Conservation (phyloP, 371 early-diverging fungal genomes). For the Sporodiniella umbellata region DNA sequence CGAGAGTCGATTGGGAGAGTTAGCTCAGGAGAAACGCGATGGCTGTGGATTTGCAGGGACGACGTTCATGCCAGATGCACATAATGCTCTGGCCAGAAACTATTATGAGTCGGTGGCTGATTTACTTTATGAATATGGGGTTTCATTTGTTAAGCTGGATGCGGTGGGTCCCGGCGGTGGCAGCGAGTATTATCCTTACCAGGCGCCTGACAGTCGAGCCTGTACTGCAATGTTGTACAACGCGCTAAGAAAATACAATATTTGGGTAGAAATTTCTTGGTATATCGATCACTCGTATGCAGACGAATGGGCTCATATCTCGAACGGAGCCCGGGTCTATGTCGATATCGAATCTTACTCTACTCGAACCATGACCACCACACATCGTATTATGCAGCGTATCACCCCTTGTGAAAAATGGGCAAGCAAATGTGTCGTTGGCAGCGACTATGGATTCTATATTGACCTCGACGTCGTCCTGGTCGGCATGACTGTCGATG, state of each 20-base stretch:
- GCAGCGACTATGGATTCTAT: conserved; percentile 32
- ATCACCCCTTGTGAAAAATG: conserved; percentile 34
- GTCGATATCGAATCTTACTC: conserved; percentile 47
- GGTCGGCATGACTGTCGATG: conserved; percentile 43
- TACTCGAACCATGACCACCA: conserved; percentile 34
- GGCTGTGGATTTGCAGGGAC: conserved; percentile 43
- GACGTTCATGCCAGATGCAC: conserved; percentile 38
- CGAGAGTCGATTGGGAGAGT: conserved; percentile 11
- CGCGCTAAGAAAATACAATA: conserved; percentile 25
- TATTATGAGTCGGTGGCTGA: conserved; percentile 43
- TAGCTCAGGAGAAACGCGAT: conserved; percentile 22
- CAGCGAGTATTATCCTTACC: conserved; percentile 25
- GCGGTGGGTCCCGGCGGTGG: conserved; percentile 44
- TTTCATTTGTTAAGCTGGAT: conserved; percentile 40
- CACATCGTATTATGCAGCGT: conserved; percentile 41
- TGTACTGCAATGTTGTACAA: conserved; percentile 30
- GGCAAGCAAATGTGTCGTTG: conserved; percentile 24
- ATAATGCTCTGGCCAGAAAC: conserved; percentile 21
- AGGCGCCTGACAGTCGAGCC: conserved; percentile 34
- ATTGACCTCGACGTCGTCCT: conserved; percentile 41
- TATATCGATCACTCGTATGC: conserved; percentile 33
- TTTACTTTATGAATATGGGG: conserved; percentile 32
- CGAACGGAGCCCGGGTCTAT: conserved; percentile 39
- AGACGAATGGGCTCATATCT: conserved; percentile 34
- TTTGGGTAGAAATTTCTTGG: conserved; percentile 47